These are phyloP conservation scores for Farysia itapuensis DNA, from an alignment of 1,284 basidiomycete species.

Conservation along the genomic window DNA sequence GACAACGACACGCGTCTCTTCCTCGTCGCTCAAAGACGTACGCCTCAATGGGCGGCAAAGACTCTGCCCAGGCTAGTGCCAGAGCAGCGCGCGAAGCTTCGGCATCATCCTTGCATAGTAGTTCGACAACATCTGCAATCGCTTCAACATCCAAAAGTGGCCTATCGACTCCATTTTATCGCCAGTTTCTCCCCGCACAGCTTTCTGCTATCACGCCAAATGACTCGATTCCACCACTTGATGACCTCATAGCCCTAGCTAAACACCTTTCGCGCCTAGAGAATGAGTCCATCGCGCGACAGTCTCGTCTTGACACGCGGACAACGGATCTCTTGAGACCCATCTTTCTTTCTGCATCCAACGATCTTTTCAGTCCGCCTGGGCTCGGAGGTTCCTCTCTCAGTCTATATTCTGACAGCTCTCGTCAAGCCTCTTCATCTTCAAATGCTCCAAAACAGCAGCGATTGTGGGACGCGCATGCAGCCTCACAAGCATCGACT, in stretches of 20 bases:
- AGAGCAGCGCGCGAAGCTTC: background rate
- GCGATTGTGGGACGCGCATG: too few species aligned
- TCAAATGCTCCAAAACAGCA: slow-evolving; percentile 7
- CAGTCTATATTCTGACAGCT: slow-evolving; percentile 22
- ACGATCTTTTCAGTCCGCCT: slow-evolving; percentile 32
- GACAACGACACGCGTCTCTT: too few species aligned
- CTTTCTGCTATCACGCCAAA: slow-evolving; percentile 24
- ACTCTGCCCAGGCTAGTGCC: background rate
- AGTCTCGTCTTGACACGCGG: slow-evolving; percentile 21
- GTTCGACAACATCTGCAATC: too few species aligned
- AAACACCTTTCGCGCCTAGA: slow-evolving; percentile 27
- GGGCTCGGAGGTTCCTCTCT: slow-evolving; percentile 11
- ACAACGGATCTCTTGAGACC: slow-evolving; percentile 15
- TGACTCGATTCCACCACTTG: slow-evolving; percentile 34
- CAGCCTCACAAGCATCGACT: slow-evolving; percentile 24
- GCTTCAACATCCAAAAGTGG: background rate
- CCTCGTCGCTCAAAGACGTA: too few species aligned
- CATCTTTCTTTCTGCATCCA: slow-evolving; percentile 24
- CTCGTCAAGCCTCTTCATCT: slow-evolving; percentile 9
- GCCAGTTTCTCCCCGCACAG: slow-evolving; percentile 35
- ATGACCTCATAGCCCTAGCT: slow-evolving; percentile 31
- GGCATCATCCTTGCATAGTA: background rate
- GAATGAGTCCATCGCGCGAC: slow-evolving; percentile 20
- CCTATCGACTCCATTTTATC: slow-evolving; percentile 21
- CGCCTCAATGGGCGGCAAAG: slow-evolving; percentile 3